Conservation (phyloP, 768 basidiomycete genomes). For the Lentinula sp. region DNA sequence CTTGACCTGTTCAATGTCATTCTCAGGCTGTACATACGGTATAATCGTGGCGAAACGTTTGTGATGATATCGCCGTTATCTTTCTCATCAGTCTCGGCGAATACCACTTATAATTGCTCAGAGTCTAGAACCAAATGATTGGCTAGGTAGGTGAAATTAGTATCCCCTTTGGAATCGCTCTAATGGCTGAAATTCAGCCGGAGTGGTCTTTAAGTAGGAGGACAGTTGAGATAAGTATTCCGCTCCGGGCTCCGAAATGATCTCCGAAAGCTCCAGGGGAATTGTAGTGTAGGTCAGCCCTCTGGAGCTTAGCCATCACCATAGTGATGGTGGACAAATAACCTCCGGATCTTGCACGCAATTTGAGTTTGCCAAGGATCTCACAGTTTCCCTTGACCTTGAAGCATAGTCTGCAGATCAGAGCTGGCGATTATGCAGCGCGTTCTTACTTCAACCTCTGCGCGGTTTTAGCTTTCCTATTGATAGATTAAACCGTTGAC, state of each 20-base stretch:
- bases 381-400: no score
- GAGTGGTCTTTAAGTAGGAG: background rate
- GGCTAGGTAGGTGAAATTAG: background rate
- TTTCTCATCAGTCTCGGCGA: background rate
- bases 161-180: background rate
- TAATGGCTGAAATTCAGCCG: background rate
- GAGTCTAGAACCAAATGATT: background rate
- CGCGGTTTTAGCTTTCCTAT: no score
- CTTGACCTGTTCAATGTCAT: background rate
- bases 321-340: background rate
- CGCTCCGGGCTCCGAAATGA: background rate
- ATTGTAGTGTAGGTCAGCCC: no score
- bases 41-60: background rate
- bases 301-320: background rate
- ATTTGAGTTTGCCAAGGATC: background rate
- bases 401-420: no score
- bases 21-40: background rate
- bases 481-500: no score
- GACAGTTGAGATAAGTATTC: background rate
- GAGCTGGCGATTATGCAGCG: no score
- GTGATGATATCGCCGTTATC: background rate
- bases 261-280: no score
- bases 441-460: no score
- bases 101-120: background rate
- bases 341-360: background rate